Percentiles rank a stretch among this genome's conserved stretches.
phyloP scores from a whole-genome alignment of 1,139 yeast genomes.

The Candida dubliniensis region DNA sequence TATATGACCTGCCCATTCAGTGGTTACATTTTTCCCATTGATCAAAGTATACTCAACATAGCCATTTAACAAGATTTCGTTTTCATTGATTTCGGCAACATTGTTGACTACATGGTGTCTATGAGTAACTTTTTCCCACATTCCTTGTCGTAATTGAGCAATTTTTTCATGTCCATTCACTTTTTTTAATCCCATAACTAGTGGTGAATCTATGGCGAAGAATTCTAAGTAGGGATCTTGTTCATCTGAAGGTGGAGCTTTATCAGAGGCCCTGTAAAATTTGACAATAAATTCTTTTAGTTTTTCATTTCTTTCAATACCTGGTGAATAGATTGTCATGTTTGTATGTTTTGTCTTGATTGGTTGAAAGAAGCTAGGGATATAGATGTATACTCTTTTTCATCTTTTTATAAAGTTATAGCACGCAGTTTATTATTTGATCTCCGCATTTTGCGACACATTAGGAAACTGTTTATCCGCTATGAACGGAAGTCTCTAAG shows the following conservation, averaged over 20 bases:
- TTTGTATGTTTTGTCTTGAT: neutral
- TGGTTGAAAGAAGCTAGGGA: neutral
- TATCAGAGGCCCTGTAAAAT: slow-evolving; percentile 22
- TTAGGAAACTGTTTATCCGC: no score
- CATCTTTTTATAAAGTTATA: neutral
- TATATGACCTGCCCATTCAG: slow-evolving; percentile 23
- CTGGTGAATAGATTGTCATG: slow-evolving; percentile 8
- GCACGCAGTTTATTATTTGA: neutral
- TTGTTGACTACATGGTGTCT: slow-evolving; percentile 23
- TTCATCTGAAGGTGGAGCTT: slow-evolving; percentile 17
- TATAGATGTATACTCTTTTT: neutral
- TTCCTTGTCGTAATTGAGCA: slow-evolving; percentile 18
- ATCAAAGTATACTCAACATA: slow-evolving; percentile 22
- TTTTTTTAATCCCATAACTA: slow-evolving; percentile 19
- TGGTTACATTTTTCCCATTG: slow-evolving; percentile 18
- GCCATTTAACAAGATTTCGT: slow-evolving; percentile 19
- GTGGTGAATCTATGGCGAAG: slow-evolving; percentile 17
- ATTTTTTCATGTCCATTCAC: slow-evolving; percentile 16
- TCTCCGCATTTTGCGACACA: no score
- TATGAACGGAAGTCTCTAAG: no score
- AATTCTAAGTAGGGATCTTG: slow-evolving; percentile 20
- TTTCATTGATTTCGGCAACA: slow-evolving; percentile 16
- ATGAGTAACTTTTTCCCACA: slow-evolving; percentile 23
- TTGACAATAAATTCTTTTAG: slow-evolving; percentile 17
- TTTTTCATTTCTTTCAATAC: slow-evolving; percentile 6